A percentile compares a stretch with the other conserved stretches of the same genome.
Evolutionary conservation across 495 filamentous ascomycete species (phyloP).

Genomic region (Aspergillus ostianus): DNA sequence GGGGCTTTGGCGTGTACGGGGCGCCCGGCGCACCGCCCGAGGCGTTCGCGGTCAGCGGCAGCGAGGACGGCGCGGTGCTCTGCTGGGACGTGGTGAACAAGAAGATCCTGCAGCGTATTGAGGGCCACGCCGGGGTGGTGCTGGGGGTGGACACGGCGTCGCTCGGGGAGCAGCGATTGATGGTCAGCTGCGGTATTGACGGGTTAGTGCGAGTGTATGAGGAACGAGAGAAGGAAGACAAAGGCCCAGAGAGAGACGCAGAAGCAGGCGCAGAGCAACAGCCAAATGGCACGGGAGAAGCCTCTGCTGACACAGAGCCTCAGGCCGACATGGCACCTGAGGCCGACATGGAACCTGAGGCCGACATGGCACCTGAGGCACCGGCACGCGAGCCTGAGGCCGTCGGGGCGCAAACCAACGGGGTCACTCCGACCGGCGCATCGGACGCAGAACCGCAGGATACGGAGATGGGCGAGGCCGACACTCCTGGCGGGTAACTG

Average conservation of each 20-base stretch:
- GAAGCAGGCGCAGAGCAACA: neutral
- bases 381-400: too few relatives aligned
- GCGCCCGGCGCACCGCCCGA: constrained; percentile 37
- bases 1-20: constrained; percentile 71
- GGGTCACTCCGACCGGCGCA: neutral
- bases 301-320: neutral
- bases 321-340: neutral
- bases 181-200: constrained; percentile 66
- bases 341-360: too few relatives aligned
- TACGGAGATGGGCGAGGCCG: constrained; percentile 24
- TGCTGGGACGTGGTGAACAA: constrained; percentile 91
- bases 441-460: constrained; percentile 14
- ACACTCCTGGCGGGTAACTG: constrained; percentile 1
- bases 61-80: constrained; percentile 80
- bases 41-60: constrained; percentile 75
- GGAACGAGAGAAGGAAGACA: constrained; percentile 22
- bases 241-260: neutral
- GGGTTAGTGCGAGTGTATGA: constrained; percentile 64
- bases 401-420: neutral
- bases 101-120: constrained; percentile 68
- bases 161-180: constrained; percentile 33
- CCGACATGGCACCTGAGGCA: too few relatives aligned
- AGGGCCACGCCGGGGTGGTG: constrained; percentile 76
- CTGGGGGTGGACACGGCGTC: constrained; percentile 71
- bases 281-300: neutral